These are phyloP conservation scores for Henckelia pumila DNA, from an alignment of 257 asterid species.

Conservation along the genomic window DNA sequence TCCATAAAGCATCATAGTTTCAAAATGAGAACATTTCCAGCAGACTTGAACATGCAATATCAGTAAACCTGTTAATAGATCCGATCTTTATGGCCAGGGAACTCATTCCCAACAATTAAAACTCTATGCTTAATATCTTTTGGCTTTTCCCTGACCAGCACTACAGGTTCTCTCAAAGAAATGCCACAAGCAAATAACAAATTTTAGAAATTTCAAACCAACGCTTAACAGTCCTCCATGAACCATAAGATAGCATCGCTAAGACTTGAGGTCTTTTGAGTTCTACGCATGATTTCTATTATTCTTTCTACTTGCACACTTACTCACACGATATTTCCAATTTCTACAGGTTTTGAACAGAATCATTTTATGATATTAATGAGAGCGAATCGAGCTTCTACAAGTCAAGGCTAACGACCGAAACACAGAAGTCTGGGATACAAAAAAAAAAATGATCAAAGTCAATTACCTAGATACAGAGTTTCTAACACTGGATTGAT, in stretches of 20 bases:
- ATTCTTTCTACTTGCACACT: background rate
- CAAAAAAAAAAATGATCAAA: background rate
- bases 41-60: no score
- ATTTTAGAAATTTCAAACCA: background rate
- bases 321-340: background rate
- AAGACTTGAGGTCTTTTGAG: background rate
- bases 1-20: background rate
- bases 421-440: background rate
- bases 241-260: background rate
- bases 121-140: background rate
- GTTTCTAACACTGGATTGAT: slow-evolving; percentile 50
- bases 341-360: background rate
- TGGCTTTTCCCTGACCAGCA: background rate
- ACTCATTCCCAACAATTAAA: background rate
- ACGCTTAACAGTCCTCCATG: background rate
- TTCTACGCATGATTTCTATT: background rate
- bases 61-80: no score
- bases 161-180: background rate
- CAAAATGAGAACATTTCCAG: background rate
- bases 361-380: background rate
- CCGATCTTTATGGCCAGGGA: no score
- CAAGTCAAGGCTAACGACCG: background rate
- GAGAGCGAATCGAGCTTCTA: background rate
- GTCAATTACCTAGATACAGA: slow-evolving; percentile 71
- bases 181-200: background rate